A percentile compares a stretch with the other conserved stretches of the same genome.
Evolutionary conservation across 2,329 filamentous ascomycete genomes (phyloP).

Genomic region (Aureobasidium sp.): DNA sequence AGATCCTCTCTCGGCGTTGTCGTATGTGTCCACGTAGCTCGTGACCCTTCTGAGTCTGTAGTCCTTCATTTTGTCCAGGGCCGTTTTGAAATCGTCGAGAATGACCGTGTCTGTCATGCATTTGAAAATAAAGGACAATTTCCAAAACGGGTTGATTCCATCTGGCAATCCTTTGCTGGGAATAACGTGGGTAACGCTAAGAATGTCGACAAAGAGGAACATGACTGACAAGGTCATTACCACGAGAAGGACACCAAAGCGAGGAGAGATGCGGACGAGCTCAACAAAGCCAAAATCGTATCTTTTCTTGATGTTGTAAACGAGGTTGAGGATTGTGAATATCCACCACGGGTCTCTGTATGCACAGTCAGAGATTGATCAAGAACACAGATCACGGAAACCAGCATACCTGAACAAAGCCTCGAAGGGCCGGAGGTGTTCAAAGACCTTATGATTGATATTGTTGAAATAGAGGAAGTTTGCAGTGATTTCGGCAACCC

Average conservation of each 20-base stretch:
- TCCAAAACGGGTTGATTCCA: constrained; percentile 62
- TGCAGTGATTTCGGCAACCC: constrained; percentile 58
- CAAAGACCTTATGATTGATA: constrained; percentile 20
- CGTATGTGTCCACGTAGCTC: neutral
- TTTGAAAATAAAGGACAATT: constrained; percentile 55
- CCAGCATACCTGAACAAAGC: constrained; percentile 42
- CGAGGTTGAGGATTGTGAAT: constrained; percentile 52
- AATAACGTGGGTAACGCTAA: constrained; percentile 47
- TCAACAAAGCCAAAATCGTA: constrained; percentile 54
- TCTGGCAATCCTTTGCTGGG: constrained; percentile 27
- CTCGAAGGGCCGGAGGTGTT: constrained; percentile 47
- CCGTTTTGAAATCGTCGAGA: constrained; percentile 62
- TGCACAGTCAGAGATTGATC: neutral
- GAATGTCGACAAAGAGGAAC: constrained; percentile 56
- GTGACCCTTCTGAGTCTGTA: constrained; percentile 34
- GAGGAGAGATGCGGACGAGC: constrained; percentile 54
- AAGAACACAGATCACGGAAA: neutral
- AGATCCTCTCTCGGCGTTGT: constrained; percentile 2
- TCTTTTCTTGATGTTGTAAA: constrained; percentile 56
- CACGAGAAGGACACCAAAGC: constrained; percentile 56
- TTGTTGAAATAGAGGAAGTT: constrained; percentile 56
- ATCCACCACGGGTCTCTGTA: constrained; percentile 65
- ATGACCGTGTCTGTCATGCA: constrained; percentile 56
- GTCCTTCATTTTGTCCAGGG: constrained; percentile 40
- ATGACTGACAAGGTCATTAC: constrained; percentile 55